Conservation (phyloP, 495 filamentous ascomycete genomes). For the Penicillium flavigenum region DNA sequence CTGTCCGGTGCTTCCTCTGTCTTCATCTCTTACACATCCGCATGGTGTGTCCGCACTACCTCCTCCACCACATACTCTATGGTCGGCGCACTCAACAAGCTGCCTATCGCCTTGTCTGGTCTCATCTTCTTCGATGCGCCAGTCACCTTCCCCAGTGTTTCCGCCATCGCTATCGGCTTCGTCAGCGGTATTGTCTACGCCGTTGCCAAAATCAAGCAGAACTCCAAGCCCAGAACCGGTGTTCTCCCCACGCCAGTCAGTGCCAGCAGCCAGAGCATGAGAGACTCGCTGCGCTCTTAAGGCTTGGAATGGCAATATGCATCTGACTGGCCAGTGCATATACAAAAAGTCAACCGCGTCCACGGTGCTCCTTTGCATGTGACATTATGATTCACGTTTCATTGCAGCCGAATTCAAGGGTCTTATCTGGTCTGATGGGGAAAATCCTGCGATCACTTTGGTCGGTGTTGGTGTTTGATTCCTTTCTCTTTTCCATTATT, state of each 20-base stretch:
- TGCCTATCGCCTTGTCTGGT: constrained; percentile 87
- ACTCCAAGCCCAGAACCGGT: constrained; percentile 58
- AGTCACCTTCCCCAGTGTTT: constrained; percentile 86
- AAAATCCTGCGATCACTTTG: constrained; percentile 11
- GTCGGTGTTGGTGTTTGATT: constrained; percentile 35
- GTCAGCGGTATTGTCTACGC: constrained; percentile 89
- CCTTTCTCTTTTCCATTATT: constrained; percentile 18
- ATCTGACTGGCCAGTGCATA: constrained; percentile 17
- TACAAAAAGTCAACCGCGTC: constrained; percentile 7
- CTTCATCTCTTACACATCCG: constrained; percentile 98
- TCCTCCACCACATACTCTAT: constrained; percentile 97
- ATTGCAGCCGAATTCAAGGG: constrained; percentile 27
- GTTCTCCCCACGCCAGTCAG: constrained; percentile 77
- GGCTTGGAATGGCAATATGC: constrained; percentile 2
- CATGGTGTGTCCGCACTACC: constrained; percentile 97
- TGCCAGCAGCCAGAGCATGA: constrained; percentile 88
- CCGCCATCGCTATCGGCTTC: constrained; percentile 87
- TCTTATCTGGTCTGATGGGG: constrained; percentile 16
- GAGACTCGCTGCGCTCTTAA: constrained; percentile 71
- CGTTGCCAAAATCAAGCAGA: constrained; percentile 87
- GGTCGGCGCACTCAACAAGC: constrained; percentile 97
- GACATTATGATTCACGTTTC: constrained; percentile 39
- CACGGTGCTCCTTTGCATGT: constrained; percentile 28
- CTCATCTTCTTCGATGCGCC: constrained; percentile 94
- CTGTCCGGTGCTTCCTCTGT: constrained; percentile 91